These are phyloP conservation scores for Capsicum pubescens DNA, from an alignment of 257 asterid genomes.

Conservation along the genomic window DNA sequence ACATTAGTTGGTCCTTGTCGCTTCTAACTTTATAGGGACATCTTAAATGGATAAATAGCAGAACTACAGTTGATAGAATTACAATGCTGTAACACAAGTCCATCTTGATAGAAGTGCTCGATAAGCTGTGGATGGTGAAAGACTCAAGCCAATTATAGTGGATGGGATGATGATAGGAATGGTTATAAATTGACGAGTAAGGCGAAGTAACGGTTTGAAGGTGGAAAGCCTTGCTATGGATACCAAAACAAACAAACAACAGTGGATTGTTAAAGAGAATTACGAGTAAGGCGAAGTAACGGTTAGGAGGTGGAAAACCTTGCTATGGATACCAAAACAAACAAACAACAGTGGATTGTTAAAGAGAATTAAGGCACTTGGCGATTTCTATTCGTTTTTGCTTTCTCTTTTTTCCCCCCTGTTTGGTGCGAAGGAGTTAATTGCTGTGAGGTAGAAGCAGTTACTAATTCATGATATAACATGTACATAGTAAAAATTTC, in stretches of 20 bases:
- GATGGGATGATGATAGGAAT: constrained; percentile 16
- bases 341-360: neutral
- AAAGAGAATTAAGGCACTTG: constrained; percentile 3
- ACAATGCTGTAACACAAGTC: neutral
- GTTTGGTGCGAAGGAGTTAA: neutral
- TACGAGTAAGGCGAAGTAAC: neutral
- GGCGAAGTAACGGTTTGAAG: neutral
- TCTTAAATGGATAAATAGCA: neutral
- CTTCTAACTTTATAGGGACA: neutral
- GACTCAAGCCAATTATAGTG: neutral
- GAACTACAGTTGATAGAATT: neutral
- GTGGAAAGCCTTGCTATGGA: neutral
- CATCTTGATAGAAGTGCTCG: neutral
- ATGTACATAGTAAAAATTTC: neutral
- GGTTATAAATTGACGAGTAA: neutral
- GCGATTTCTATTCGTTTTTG: neutral
- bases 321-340: neutral
- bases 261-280: neutral
- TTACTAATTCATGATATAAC: neutral
- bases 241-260: neutral
- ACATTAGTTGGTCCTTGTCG: neutral
- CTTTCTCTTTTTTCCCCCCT: neutral
- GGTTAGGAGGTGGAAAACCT: neutral
- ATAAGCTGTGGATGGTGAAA: neutral
- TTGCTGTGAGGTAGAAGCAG: constrained; percentile 11